Base-by-base conservation (phyloP, 2,329 filamentous ascomycete genomes). In the Hortaea sp. region DNA sequence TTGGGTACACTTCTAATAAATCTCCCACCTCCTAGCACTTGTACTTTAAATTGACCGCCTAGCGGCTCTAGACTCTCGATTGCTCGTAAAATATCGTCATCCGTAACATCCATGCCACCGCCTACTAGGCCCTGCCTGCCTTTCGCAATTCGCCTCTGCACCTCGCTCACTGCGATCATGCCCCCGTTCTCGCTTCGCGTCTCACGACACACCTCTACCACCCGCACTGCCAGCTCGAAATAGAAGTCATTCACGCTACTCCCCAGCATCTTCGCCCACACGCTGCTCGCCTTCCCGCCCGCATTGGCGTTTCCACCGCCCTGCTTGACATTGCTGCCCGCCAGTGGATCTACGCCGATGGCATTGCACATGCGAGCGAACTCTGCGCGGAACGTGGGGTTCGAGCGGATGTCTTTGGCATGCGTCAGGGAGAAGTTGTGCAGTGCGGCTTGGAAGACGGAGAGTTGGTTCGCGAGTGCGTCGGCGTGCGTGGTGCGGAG, bases 331-430 rank as follows among this genome's bases (percentile, higher is more conserved):
- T 64, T 63, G 11, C 62, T 65, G 11, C 69, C 70, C 1, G 88
- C 88, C 12, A 98, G 75, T 2, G 92, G 94, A 65, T 98, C 92
- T 9, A 98, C 88, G 42, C 92, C 92, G 56, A 98, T 95, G 52
- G 89, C 88, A 60, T 88, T 81, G 70, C 92, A 98, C 92, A 98
- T 98, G 65, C 90, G 88, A 3, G 92, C 90, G 63, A 98, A 98
- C 68, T 98, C 90, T 31, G 90, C 88, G 50, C 92, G 87, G 67
- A 98, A 98, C 6, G 81, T 84, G 5, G 92, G 92, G 65, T 97
- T 89, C 2, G 88, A 94, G 53, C 90, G 89, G 49, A 98, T 98
- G 60, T 95, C 92, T 63, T 89, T 88, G 57, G 85, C 86, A 74
- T 98, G 92, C 42, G 90, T 94, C 61, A 90, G 78, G 39, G 89